Conservation (phyloP, 2,329 filamentous ascomycete genomes). For the Magnaporthales sp. region DNA sequence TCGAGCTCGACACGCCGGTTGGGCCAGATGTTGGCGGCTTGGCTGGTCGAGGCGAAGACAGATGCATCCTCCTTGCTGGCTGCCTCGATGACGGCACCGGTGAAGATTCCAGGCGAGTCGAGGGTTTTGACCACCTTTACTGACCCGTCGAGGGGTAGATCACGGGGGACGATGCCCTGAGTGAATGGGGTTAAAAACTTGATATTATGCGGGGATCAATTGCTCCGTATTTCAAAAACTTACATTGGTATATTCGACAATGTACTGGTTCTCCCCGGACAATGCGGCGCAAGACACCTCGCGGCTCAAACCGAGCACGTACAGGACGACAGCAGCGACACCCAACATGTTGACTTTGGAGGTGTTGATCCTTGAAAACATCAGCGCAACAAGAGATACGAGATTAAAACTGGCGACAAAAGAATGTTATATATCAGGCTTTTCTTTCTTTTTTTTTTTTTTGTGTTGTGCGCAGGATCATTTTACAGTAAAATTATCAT, state of each 20-base stretch:
- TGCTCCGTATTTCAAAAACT: background rate
- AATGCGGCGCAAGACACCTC: background rate
- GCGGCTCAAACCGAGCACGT: background rate
- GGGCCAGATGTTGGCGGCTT: slow-evolving; percentile 4
- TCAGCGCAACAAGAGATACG: background rate
- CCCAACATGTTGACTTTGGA: background rate
- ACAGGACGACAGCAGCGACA: background rate
- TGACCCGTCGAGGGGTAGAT: background rate
- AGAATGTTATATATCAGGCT: background rate
- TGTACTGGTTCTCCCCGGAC: background rate
- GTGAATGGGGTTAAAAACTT: background rate
- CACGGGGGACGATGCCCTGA: background rate
- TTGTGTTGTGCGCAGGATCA: too few relatives aligned
- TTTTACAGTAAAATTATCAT: background rate
- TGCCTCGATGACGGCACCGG: slow-evolving; percentile 1
- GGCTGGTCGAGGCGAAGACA: background rate
- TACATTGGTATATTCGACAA: slow-evolving; percentile 1
- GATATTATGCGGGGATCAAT: too few relatives aligned
- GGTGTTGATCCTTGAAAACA: background rate
- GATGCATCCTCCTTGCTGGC: background rate
- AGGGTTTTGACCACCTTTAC: slow-evolving; percentile 4
- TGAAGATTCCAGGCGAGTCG: slow-evolving; percentile 1
- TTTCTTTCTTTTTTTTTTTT: background rate
- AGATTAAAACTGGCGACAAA: background rate
- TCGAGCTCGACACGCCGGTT: background rate